Conservation (phyloP, 192 early-diverging fungal genomes). For the Obelidium mucronatum region DNA sequence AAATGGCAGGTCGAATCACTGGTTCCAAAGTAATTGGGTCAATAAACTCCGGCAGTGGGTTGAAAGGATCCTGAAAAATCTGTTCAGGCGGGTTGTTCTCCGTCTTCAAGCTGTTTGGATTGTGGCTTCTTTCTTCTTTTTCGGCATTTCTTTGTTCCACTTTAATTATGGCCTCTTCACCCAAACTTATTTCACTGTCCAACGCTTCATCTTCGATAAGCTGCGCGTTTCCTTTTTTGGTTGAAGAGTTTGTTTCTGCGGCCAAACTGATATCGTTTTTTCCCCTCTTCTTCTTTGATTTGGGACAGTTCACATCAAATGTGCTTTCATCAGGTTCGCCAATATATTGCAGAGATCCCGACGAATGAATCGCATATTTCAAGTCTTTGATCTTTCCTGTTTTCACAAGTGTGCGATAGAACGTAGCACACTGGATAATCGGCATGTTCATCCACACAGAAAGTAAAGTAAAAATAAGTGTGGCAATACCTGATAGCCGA, state of each 20-base stretch:
- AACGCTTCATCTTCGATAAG: too few relatives aligned
- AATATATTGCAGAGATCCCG: conserved; percentile 90
- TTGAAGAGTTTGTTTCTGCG: too few relatives aligned
- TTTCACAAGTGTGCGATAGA: conserved; percentile 90
- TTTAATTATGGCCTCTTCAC: too few relatives aligned
- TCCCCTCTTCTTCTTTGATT: too few relatives aligned
- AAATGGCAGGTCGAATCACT: conserved; percentile 91
- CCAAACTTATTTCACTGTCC: too few relatives aligned
- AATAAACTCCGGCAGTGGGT: conserved; percentile 89
- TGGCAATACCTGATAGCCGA: conserved; percentile 85
- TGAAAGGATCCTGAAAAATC: conserved; percentile 39
- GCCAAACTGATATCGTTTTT: too few relatives aligned
- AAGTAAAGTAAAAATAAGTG: not conserved
- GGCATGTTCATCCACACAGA: not conserved
- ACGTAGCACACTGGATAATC: conserved; percentile 85
- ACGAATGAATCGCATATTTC: conserved; percentile 91
- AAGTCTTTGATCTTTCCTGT: conserved; percentile 87
- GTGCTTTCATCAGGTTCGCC: too few relatives aligned
- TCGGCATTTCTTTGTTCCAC: too few relatives aligned
- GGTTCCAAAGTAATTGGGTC: conserved; percentile 95
- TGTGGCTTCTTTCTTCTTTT: too few relatives aligned
- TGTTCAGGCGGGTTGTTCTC: not conserved
- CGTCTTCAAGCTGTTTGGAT: too few relatives aligned
- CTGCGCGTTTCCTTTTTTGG: too few relatives aligned
- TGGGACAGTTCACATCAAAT: too few relatives aligned